A percentile compares a stretch with the other conserved stretches of the same genome.
Evolutionary conservation across 176 grass and related monocot genomes (phyloP).

Genomic region (Coix lacrymajobi): DNA sequence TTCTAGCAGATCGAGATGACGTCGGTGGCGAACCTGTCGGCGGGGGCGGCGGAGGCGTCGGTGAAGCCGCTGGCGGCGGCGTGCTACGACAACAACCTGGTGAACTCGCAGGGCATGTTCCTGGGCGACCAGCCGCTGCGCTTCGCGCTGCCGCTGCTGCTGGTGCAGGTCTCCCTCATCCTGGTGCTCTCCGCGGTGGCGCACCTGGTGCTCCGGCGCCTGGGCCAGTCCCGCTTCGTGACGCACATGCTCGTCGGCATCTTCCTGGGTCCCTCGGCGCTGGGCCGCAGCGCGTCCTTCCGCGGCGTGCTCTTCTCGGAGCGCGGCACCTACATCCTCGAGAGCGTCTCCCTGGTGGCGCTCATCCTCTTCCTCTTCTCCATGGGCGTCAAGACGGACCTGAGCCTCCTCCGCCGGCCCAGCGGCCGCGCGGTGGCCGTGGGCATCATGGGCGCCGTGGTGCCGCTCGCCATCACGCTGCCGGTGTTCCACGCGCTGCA

Average conservation of each 20-base stretch:
- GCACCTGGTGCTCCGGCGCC: slow-evolving; percentile 40
- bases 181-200: slow-evolving; percentile 39
- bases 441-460: slow-evolving; percentile 31
- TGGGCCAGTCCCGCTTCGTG: slow-evolving; percentile 52
- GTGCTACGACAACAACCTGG: slow-evolving; percentile 74
- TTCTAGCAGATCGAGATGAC: neutral
- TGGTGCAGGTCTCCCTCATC: slow-evolving; percentile 63
- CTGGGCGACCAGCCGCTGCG: slow-evolving; percentile 56
- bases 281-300: slow-evolving; percentile 35
- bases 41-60: neutral
- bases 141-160: slow-evolving; percentile 59
- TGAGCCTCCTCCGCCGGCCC: slow-evolving; percentile 45
- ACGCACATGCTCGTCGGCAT: slow-evolving; percentile 68
- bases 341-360: slow-evolving; percentile 53
- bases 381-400: slow-evolving; percentile 71
- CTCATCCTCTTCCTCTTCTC: slow-evolving; percentile 76
- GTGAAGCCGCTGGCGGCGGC: slow-evolving; percentile 57
- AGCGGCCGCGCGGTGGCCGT: slow-evolving; percentile 46
- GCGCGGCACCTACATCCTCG: slow-evolving; percentile 52
- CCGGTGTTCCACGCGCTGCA: slow-evolving; percentile 24
- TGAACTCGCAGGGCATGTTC: slow-evolving; percentile 80
- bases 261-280: slow-evolving; percentile 49
- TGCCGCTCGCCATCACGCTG: slow-evolving; percentile 48
- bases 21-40: neutral
- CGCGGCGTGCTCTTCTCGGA: slow-evolving; percentile 43